Base-by-base conservation (phyloP, 495 filamentous ascomycete genomes). In the Cladorrhinum samala region DNA sequence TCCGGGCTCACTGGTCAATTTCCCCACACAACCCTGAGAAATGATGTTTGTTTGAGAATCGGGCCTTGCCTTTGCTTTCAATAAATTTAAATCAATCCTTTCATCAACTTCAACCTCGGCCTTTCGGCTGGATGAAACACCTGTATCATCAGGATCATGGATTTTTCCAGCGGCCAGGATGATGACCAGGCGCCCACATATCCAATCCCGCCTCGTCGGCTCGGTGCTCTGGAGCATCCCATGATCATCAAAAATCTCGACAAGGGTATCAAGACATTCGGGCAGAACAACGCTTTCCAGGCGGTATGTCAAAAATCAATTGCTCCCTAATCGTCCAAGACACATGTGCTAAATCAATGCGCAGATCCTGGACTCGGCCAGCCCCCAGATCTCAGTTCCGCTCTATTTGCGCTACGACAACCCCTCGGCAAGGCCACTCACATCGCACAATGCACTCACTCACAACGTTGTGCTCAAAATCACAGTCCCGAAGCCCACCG, bases 221-320 rank as follows among this genome's bases (percentile, higher is more conserved):
- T 96, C 41, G 79, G 90, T 27, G 84, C 83, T 52, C 78, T 97
- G 19, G 93, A 98, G 63, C 91, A 97, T 68, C 93, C 94, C 5
- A 85, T 84, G 54, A 82, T 94, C 46, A 72, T 97, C 60, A 81
- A 80, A 59, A 85, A 96, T 69, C 61, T 95, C 48, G 85, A 94
- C 57, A 88, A 84, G 53, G 93, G 81, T 16, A 76, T 97, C 53
- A 77, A 82, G 17, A 92, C 90, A 0, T 79, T 97, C 18, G 87
- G 91, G 1, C 81, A 83, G 5, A 74, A 80, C 33, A 66, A 73
- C 17, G 78, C 83, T 21, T 79, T 95, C 27, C 68, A 77, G 52
- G 80, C 83, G 53, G 89, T 91, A 67, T 64, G 74, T 62, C 1
- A 30, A 46, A 49, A 49, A 37, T 27, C 37, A 60, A n/a, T 51